Conservation (phyloP, 2,329 filamentous ascomycete genomes). For the Claviceps quebecensis region DNA sequence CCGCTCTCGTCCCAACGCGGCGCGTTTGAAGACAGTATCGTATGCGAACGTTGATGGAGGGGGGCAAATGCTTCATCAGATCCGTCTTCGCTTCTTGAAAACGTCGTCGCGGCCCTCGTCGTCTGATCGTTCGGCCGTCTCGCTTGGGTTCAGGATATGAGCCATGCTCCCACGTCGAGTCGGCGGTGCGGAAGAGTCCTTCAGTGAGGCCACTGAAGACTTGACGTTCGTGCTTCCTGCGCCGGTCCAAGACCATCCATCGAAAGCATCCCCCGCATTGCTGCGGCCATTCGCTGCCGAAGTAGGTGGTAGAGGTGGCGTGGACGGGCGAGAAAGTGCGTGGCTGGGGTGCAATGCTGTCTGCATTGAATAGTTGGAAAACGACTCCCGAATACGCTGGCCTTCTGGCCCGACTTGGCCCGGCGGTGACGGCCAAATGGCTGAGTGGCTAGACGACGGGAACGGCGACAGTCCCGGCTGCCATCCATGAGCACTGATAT, state of each 20-base stretch:
- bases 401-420: conserved; percentile 36
- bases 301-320: conserved; percentile 34
- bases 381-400: conserved; percentile 41
- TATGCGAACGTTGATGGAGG: neutral
- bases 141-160: conserved; percentile 47
- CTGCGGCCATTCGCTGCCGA: conserved; percentile 26
- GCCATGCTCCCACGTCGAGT: conserved; percentile 48
- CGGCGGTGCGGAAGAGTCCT: conserved; percentile 41
- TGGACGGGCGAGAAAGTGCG: conserved; percentile 38
- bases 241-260: conserved; percentile 43
- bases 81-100: conserved; percentile 47
- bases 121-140: conserved; percentile 39
- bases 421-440: conserved; percentile 42
- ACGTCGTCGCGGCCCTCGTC: conserved; percentile 41
- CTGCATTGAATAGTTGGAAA: conserved; percentile 40
- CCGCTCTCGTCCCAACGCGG: neutral
- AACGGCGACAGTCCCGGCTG: conserved; percentile 49
- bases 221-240: conserved; percentile 34
- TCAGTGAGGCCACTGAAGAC: conserved; percentile 28
- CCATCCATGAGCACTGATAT: conserved; percentile 83
- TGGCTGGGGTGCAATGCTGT: conserved; percentile 22
- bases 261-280: conserved; percentile 30
- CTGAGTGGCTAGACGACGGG: conserved; percentile 41
- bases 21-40: neutral
- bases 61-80: conserved; percentile 24